These are phyloP conservation scores for Toxicodendron radicans DNA, from an alignment of 345 rosid genomes.

Conservation along the genomic window DNA sequence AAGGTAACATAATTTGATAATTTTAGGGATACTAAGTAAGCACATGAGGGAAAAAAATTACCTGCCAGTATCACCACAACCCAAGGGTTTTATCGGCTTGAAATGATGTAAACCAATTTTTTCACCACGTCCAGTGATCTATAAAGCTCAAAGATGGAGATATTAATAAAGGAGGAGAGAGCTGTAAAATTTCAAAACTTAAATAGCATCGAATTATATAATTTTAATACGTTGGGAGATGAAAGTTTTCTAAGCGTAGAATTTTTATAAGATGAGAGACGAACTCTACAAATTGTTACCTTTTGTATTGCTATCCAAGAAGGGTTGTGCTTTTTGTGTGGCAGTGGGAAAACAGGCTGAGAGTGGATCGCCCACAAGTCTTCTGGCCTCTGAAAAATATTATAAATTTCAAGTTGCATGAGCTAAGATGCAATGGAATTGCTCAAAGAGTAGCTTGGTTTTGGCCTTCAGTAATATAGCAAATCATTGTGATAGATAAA, in stretches of 20 bases:
- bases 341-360: conserved; percentile 69
- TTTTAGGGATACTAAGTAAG: not conserved
- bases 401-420: conserved; percentile 17
- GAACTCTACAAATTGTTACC: conserved; percentile 35
- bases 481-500: not conserved
- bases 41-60: conserved; percentile 21
- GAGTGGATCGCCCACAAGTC: conserved; percentile 95
- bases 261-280: not conserved
- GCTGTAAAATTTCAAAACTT: not conserved
- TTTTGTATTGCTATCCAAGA: conserved; percentile 86
- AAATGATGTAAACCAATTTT: conserved; percentile 80
- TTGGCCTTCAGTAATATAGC: not conserved
- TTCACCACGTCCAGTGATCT: conserved; percentile 77
- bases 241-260: not conserved
- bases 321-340: conserved; percentile 70
- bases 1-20: not conserved
- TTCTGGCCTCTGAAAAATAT: conserved; percentile 75
- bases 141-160: conserved; percentile 4
- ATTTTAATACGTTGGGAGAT: no score
- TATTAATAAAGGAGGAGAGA: not conserved
- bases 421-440: conserved; percentile 10
- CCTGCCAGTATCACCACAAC: conserved; percentile 99
- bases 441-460: not conserved
- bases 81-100: conserved; percentile 90
- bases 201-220: not conserved